phyloP scores from a whole-genome alignment of 768 basidiomycete species.

The Tylopilus felleus region DNA sequence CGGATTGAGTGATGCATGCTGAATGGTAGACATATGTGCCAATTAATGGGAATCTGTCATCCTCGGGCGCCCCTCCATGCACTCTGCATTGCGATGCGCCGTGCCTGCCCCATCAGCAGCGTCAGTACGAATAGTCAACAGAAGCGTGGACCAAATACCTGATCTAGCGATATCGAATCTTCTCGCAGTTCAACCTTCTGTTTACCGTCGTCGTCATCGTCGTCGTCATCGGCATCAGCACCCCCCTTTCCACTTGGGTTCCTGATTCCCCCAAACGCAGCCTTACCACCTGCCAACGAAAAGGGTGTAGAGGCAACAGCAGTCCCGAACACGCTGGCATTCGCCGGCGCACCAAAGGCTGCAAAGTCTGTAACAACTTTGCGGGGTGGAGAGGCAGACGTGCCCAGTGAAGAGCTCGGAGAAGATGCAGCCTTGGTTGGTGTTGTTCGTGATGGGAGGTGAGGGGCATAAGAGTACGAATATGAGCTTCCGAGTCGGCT shows the following conservation, averaged over 20 bases:
- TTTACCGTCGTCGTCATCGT: slow-evolving; percentile 61
- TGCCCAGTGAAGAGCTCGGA: slow-evolving; percentile 20
- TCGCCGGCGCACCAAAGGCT: slow-evolving; percentile 73
- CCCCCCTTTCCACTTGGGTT: slow-evolving; percentile 32
- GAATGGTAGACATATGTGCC: slow-evolving; percentile 1
- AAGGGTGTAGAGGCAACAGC: slow-evolving; percentile 80
- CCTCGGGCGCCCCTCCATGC: slow-evolving; percentile 75
- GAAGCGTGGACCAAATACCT: slow-evolving; percentile 47
- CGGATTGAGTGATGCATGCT: slow-evolving; percentile 6
- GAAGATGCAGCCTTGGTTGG: slow-evolving; percentile 36
- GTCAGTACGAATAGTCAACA: slow-evolving; percentile 1
- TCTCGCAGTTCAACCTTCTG: slow-evolving; percentile 77
- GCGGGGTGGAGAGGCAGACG: slow-evolving; percentile 66
- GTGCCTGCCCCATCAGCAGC: slow-evolving; percentile 46
- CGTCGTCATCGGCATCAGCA: slow-evolving; percentile 69
- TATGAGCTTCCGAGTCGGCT: slow-evolving; percentile 52
- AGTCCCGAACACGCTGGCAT: slow-evolving; percentile 78
- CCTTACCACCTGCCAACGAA: slow-evolving; percentile 73
- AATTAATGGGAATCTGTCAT: slow-evolving; percentile 31
- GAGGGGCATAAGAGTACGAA: slow-evolving; percentile 53
- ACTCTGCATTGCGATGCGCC: slow-evolving; percentile 85
- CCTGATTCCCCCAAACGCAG: slow-evolving; percentile 81
- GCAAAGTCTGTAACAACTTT: slow-evolving; percentile 89
- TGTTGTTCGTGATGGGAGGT: slow-evolving; percentile 40
- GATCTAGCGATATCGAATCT: slow-evolving; percentile 88